Conservation (phyloP, 495 filamentous ascomycete genomes). For the Pyrenopolyporus hunteri region DNA sequence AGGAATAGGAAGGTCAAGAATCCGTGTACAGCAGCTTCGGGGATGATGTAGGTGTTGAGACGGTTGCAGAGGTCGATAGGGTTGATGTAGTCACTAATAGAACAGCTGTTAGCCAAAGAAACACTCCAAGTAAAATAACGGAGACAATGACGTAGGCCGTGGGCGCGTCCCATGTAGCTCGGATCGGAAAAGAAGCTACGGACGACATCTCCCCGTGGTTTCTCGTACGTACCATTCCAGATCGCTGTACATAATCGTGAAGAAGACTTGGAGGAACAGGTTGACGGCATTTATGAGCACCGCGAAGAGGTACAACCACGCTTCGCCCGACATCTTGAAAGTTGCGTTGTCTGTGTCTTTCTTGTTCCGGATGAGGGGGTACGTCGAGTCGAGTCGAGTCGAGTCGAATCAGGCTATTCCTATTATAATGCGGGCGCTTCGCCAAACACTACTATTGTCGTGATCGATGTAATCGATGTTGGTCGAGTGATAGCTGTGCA, state of each 20-base stretch:
- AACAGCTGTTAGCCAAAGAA: conserved; percentile 30
- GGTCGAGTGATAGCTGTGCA: conserved; percentile 1
- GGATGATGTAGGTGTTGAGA: conserved; percentile 98
- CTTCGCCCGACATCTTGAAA: conserved; percentile 94
- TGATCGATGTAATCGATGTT: background rate
- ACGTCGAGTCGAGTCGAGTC: no score
- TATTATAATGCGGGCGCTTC: no score
- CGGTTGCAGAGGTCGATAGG: conserved; percentile 99
- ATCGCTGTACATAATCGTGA: conserved; percentile 99
- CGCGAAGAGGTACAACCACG: conserved; percentile 97
- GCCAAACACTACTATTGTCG: no score
- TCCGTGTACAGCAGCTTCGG: conserved; percentile 95
- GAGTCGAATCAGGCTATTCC: no score
- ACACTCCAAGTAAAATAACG: background rate
- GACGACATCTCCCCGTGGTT: background rate
- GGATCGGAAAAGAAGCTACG: background rate
- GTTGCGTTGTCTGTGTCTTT: conserved; percentile 15
- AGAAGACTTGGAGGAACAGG: conserved; percentile 99
- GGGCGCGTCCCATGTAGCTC: conserved; percentile 14
- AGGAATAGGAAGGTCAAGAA: conserved; percentile 94
- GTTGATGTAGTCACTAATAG: conserved; percentile 95
- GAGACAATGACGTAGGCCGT: conserved; percentile 36
- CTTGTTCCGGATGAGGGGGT: background rate
- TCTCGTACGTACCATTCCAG: conserved; percentile 84
- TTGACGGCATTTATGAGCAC: conserved; percentile 99